Evolutionary conservation across 306 rosid species (phyloP).

Genomic region (Myrica gale): DNA sequence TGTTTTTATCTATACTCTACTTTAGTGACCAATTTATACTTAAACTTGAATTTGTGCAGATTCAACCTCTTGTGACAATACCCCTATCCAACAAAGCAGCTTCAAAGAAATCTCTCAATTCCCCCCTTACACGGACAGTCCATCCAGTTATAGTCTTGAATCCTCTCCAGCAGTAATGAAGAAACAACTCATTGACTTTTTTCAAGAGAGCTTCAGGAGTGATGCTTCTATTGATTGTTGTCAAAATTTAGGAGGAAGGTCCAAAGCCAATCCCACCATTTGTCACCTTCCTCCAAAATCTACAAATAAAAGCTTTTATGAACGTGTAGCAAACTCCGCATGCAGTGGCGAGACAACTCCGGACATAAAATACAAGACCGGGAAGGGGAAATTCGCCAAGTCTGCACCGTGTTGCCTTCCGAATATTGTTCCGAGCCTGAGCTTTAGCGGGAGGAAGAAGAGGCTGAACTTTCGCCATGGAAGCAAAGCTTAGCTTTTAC

Average conservation of each 20-base stretch:
- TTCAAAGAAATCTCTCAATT: background rate
- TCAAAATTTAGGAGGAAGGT: background rate
- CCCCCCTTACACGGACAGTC: background rate
- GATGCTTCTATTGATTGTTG: conserved; percentile 8
- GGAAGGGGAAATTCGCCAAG: conserved; percentile 28
- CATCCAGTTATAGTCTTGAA: background rate
- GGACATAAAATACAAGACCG: background rate
- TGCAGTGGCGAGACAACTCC: background rate
- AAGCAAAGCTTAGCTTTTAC: background rate
- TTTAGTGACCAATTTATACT: background rate
- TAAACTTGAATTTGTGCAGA: conserved; percentile 28
- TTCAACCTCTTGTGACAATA: conserved; percentile 24
- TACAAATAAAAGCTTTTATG: background rate
- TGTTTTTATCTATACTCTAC: background rate
- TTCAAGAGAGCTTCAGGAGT: conserved; percentile 33
- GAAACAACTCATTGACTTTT: conserved; percentile 46
- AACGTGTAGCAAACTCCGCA: conserved; percentile 6
- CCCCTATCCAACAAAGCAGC: conserved; percentile 13
- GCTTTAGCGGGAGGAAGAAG: conserved; percentile 37
- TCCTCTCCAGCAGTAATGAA: conserved; percentile 24
- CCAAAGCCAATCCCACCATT: conserved; percentile 14
- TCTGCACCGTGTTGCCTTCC: conserved; percentile 38
- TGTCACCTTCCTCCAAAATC: conserved; percentile 10
- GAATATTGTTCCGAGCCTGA: conserved; percentile 35
- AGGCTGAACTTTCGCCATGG: conserved; percentile 18